A percentile compares a stretch with the other conserved stretches of the same genome.
Evolutionary conservation across 495 filamentous ascomycete species (phyloP).

Genomic region (Penicillium pancosmium): DNA sequence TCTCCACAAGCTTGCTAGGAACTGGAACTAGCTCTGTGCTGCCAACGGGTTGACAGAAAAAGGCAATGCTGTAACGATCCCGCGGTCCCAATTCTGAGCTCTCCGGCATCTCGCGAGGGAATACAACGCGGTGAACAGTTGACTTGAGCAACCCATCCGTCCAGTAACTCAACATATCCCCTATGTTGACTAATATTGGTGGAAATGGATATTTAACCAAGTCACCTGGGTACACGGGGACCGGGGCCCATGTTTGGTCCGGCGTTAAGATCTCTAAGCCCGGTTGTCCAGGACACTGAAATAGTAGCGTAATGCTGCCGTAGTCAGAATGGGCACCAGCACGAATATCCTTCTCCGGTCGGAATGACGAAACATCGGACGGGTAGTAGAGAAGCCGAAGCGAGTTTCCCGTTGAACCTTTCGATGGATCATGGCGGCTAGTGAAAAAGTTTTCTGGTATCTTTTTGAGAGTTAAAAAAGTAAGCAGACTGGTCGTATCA

Average conservation of each 20-base stretch:
- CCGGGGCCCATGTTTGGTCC: conserved; percentile 30
- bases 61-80: conserved; percentile 79
- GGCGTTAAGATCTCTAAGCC: conserved; percentile 75
- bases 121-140: conserved; percentile 80
- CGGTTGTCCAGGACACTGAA: conserved; percentile 70
- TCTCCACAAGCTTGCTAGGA: conserved; percentile 60
- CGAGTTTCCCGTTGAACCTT: conserved; percentile 61
- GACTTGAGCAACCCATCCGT: conserved; percentile 73
- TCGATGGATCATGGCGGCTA: conserved; percentile 57
- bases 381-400: conserved; percentile 75
- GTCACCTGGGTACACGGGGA: conserved; percentile 26
- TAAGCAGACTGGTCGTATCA: not conserved
- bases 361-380: conserved; percentile 29
- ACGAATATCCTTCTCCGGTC: conserved; percentile 48
- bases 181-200: conserved; percentile 82
- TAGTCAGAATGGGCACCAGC: conserved; percentile 64
- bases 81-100: conserved; percentile 30
- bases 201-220: conserved; percentile 38
- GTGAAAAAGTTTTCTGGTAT: conserved; percentile 64
- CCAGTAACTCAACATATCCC: conserved; percentile 81
- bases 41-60: conserved; percentile 78
- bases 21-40: conserved; percentile 62
- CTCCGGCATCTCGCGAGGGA: conserved; percentile 41
- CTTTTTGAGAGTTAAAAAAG: conserved; percentile 7
- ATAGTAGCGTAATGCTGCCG: conserved; percentile 59